These are phyloP conservation scores for Penicillium brasilianum DNA, from an alignment of 2,329 filamentous ascomycete species.

Conservation along the genomic window DNA sequence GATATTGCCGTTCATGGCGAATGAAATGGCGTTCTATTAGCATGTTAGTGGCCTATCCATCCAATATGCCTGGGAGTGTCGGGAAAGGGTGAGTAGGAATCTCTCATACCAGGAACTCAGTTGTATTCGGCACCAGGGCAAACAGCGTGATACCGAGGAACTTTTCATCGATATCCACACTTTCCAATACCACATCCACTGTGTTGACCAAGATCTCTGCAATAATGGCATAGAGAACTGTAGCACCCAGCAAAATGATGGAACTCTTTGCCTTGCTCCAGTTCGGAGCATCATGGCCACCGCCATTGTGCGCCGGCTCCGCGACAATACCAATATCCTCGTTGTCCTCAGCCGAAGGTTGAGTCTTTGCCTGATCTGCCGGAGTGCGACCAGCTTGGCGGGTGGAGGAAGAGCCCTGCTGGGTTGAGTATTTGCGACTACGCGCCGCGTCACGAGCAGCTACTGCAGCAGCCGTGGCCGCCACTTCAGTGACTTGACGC, in stretches of 20 bases:
- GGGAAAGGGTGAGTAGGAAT: neutral
- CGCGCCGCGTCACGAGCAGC: constrained; percentile 77
- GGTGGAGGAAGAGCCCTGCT: constrained; percentile 35
- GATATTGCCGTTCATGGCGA: constrained; percentile 99
- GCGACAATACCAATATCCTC: constrained; percentile 52
- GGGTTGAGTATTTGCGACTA: constrained; percentile 55
- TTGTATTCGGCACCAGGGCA: constrained; percentile 95
- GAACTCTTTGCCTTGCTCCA: constrained; percentile 93
- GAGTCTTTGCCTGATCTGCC: constrained; percentile 36
- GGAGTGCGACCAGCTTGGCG: constrained; percentile 44
- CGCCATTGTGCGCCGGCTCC: constrained; percentile 55
- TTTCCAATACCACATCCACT: constrained; percentile 92
- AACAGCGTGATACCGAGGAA: constrained; percentile 97
- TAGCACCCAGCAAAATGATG: constrained; percentile 85
- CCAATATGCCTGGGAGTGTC: neutral
- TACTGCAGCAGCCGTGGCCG: constrained; percentile 85
- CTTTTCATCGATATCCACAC: constrained; percentile 92
- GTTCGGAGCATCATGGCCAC: constrained; percentile 96
- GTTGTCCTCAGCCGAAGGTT: constrained; percentile 47
- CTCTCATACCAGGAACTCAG: constrained; percentile 84
- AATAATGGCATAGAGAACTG: constrained; percentile 91
- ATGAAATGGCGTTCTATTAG: constrained; percentile 90
- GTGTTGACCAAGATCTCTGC: constrained; percentile 97
- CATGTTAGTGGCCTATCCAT: constrained; percentile 13
- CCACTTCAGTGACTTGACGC: constrained; percentile 89